Evolutionary conservation across 805 yeast genomes (phyloP).

Genomic region (Schwanniomyces occidentalis): DNA sequence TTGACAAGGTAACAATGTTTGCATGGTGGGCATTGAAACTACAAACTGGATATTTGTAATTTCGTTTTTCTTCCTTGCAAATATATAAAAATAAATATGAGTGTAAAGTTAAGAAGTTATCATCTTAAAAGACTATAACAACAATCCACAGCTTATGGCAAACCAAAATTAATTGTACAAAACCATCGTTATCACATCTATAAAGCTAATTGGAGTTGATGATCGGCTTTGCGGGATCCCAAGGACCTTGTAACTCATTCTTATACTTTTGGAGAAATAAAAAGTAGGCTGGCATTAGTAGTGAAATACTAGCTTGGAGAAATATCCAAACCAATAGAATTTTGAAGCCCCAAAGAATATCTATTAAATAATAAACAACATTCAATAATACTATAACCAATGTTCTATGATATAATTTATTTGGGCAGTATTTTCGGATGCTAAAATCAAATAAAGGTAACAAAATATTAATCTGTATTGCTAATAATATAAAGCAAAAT

Average conservation of each 20-base stretch:
- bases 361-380: conserved; percentile 25
- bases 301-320: conserved; percentile 47
- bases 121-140: too few species aligned
- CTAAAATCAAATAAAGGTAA: conserved; percentile 70
- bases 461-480: conserved; percentile 69
- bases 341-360: conserved; percentile 21
- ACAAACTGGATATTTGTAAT: too few species aligned
- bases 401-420: conserved; percentile 18
- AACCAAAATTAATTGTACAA: too few species aligned
- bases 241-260: conserved; percentile 86
- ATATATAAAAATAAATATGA: too few species aligned
- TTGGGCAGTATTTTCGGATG: conserved; percentile 45
- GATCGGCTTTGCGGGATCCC: conserved; percentile 86
- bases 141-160: too few species aligned
- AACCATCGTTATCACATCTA: too few species aligned
- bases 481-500: conserved; percentile 76
- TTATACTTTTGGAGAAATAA: conserved; percentile 73
- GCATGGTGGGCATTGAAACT: too few species aligned
- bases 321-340: conserved; percentile 50
- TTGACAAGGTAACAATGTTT: too few species aligned
- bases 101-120: too few species aligned
- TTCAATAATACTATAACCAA: conserved; percentile 22
- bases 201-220: conserved; percentile 27
- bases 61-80: too few species aligned
- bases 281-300: conserved; percentile 70